phyloP scores from a whole-genome alignment of 495 filamentous ascomycete genomes.

The Penicillium ochrochloron region DNA sequence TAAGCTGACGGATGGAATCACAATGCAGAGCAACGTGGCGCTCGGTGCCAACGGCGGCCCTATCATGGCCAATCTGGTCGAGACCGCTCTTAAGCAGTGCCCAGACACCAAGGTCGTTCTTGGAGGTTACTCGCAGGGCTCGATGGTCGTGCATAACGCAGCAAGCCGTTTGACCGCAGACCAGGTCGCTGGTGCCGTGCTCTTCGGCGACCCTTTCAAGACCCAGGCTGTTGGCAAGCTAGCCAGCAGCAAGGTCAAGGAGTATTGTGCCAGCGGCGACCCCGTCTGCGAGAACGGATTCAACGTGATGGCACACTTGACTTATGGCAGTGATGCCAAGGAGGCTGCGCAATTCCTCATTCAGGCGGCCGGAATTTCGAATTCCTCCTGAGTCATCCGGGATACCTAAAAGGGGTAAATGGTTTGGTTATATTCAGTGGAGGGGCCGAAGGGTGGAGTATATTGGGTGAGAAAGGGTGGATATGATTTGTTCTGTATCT shows the following conservation, averaged over 20 bases:
- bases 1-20: background rate
- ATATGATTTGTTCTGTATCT: background rate
- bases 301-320: slow-evolving; percentile 58
- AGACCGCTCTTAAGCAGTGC: slow-evolving; percentile 53
- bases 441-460: background rate
- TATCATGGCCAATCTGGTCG: slow-evolving; percentile 54
- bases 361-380: slow-evolving; percentile 35
- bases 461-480: background rate
- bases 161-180: slow-evolving; percentile 38
- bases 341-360: slow-evolving; percentile 54
- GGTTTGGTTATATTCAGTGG: background rate
- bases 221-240: slow-evolving; percentile 49
- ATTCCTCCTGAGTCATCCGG: slow-evolving; percentile 11
- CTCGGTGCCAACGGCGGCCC: slow-evolving; percentile 49
- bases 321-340: slow-evolving; percentile 52
- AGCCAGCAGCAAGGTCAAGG: slow-evolving; percentile 48
- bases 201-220: slow-evolving; percentile 64
- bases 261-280: slow-evolving; percentile 57
- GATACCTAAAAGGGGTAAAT: background rate
- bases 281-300: slow-evolving; percentile 57
- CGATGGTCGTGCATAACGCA: slow-evolving; percentile 57
- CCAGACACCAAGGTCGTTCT: slow-evolving; percentile 65
- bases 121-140: slow-evolving; percentile 63
- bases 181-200: slow-evolving; percentile 45
- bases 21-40: slow-evolving; percentile 47